Conservation (phyloP, 768 basidiomycete genomes). For the Xerocomus spinulosus region DNA sequence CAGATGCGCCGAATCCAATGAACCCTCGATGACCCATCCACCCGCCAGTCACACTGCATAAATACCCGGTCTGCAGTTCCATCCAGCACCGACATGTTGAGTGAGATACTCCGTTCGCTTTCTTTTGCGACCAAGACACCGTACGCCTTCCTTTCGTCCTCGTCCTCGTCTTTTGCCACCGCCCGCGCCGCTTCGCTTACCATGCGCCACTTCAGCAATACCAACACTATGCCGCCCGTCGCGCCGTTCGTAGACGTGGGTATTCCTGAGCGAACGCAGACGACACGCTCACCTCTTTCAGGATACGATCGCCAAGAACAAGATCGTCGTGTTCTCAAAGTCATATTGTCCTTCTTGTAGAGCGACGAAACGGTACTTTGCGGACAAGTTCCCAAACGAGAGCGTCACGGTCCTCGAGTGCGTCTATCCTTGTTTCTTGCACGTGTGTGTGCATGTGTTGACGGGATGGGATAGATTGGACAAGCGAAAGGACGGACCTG, state of each 20-base stretch:
- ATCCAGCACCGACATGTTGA: neutral
- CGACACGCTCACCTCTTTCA: constrained; percentile 31
- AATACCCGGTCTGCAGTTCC: too few species aligned
- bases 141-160: neutral
- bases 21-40: neutral
- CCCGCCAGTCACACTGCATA: neutral
- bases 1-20: neutral
- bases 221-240: constrained; percentile 23
- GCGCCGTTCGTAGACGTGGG: constrained; percentile 41
- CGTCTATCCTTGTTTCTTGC: constrained; percentile 11
- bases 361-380: constrained; percentile 45
- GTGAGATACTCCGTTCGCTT: constrained; percentile 21
- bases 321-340: constrained; percentile 60
- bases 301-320: constrained; percentile 45
- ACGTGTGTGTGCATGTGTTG: neutral
- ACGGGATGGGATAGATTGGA: constrained; percentile 43
- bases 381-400: constrained; percentile 35
- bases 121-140: constrained; percentile 7
- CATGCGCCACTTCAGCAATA: constrained; percentile 11
- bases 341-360: constrained; percentile 50
- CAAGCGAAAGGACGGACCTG: constrained; percentile 48
- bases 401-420: constrained; percentile 45
- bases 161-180: constrained; percentile 21
- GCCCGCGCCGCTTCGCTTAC: constrained; percentile 27
- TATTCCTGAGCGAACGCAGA: neutral